Base-by-base conservation (phyloP, 2,329 filamentous ascomycete genomes). In the Zymoseptoria tritici region DNA sequence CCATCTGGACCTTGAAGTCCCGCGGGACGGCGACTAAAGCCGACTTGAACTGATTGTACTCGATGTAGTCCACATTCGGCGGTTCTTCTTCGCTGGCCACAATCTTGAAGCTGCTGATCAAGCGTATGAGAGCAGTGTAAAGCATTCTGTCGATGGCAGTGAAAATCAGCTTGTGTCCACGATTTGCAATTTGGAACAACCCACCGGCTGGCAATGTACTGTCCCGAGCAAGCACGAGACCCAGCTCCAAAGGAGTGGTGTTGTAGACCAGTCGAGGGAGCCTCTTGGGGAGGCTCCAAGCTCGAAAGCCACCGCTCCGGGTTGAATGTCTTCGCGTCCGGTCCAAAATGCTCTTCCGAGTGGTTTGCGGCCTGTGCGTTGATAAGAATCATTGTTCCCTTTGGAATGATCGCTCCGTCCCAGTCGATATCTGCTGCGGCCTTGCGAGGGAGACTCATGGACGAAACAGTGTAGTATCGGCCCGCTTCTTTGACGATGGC, bases 21-120 rank as follows among this genome's bases (percentile, higher is more conserved):
- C 78, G 71, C 1, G 83, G 83, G 55, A 85, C 85, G 0, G 83
- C 83, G 11, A 85, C 83, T 36, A 85, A 65, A 0, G 83, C 83
- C 1, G 78, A 80, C 71, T 85, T 85, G 65, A 84, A 79, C 65
- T 81, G 77, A 64, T 85, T 85, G 65, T 85, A 85, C 4, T 85
- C 82, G 4, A 85, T 79, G 62, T 85, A 85, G 66, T 85, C 82
- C 0, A 82, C 85, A 63, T 84, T 85, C 0, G 83, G 83, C 0
- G 83, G 82, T 51, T 78, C 72, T 0, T 69, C 66, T 55, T 79
- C 73, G 64, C 75, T 77, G 22, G 81, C 75, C 31, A 81, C 76
- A 57, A 82, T 79, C 62, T 74, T 76, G 70, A 80, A 83, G 8
- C 75, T 74, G 2, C 75, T 73, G n/a, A 83, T 62, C 1, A 83